Base-by-base conservation (phyloP, 2,329 filamentous ascomycete genomes). In the Graphilbum fragrans region DNA sequence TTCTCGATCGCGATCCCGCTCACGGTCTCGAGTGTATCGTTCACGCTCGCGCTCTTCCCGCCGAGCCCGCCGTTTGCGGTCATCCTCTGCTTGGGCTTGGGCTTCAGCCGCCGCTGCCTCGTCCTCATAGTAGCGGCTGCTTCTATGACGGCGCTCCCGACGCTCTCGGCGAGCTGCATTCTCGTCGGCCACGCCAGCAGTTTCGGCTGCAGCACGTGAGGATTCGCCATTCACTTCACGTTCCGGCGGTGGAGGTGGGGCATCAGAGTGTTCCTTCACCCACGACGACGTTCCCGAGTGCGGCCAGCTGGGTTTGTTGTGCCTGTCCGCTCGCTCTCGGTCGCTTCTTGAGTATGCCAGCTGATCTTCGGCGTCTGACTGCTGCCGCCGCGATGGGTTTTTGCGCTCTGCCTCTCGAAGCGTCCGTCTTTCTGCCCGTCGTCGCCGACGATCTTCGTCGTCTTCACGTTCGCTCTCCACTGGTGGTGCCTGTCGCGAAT, bases 191-290 rank as follows among this genome's bases (percentile, higher is more conserved):
- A 19, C 2, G 57, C 60, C 12, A 53, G 16, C 57, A 59, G 35
- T 50, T 50, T 32, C 42, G 12, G 25, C 35, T 3, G 39, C 45
- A 1, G 42, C 37, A 1, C 37, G 37, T 1, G 38, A 35, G 3
- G 33, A 33, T 7, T 41, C 46, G 17, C 16, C 38, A 3, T 31
- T 19, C 4, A 16, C n/a, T 3, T 34, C 32, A 16, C 29, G 29
- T n/a, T 62, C 61, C 0, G 66, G 64, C 1, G 72, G 73, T 2
- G 75, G 74, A 3, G 74, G 73, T 2, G 72, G 72, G 3, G 74
- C 74, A 49, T 78, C 76, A 2, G 70, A 73, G 49, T 77, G 69
- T 12, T 80, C 74, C 55, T 78, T 78, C 5, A 80, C 75, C 77
- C 77, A 80, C 0, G 74, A 79, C 9, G 72, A 74, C 0, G 75